Base-by-base conservation (phyloP, 345 rosid genomes). In the Bruguiera parviflora region DNA sequence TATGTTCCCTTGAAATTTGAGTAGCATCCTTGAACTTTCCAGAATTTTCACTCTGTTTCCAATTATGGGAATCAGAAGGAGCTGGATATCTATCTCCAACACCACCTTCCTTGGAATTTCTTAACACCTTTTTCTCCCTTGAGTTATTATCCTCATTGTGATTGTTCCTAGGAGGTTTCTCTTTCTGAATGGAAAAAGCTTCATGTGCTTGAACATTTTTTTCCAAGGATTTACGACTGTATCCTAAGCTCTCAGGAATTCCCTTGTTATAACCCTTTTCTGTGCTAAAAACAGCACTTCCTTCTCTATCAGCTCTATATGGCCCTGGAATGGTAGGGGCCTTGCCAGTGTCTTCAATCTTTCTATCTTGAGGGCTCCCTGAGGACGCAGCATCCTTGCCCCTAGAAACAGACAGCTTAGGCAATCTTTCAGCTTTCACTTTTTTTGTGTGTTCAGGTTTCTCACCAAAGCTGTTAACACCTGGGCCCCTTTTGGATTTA, bases 61-160 rank as follows among this genome's bases (percentile, higher is more conserved):
- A 75, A 68, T 69, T 62, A 32, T 79, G 73, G 56, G 80, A 69
- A 65, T 89, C 92, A 43, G 77, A 66, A 25, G 87, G 75, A 33
- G 84, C 67, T 39, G 82, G 78, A 75, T 71, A 77, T 77, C 81
- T 85, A 53, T 78, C 80, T 56, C 86, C 88, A 71, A 83, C 60
- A 67, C 82, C 83, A 72, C 82, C 84, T 80, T 83, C 97, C 80
- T 78, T 88, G 22, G 58, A 71, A 69, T 83, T 83, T 81, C 84
- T 92, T 20, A 71, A 66, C 62, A 72, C 67, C 79, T 76, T 87
- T 72, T 78, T 91, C 66, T 82, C 83, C 77, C 72, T 84, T 9
- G 53, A 47, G 70, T 76, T 71, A 59, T 53, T 68, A 71, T 81
- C 85, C 73, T 86, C 95, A 74, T 77, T 83, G 72, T 79, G 84